These are phyloP conservation scores for Pestalotiopsis fici DNA, from an alignment of 2,329 filamentous ascomycete genomes.

Conservation along the genomic window DNA sequence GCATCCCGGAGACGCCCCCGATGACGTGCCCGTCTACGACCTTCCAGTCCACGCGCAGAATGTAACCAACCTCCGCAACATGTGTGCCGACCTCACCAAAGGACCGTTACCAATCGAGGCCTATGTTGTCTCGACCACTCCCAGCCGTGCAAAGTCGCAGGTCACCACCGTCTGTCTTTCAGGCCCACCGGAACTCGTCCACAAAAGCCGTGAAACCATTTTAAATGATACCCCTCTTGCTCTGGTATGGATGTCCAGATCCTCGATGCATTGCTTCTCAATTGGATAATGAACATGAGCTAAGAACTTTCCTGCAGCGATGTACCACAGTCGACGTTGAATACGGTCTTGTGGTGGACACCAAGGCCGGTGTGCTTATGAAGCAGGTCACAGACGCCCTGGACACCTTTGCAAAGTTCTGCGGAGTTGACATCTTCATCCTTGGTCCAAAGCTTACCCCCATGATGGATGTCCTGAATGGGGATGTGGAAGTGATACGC, in stretches of 20 bases:
- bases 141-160: conserved; percentile 68
- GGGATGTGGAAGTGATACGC: conserved; percentile 78
- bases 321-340: conserved; percentile 94
- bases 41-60: conserved; percentile 91
- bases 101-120: conserved; percentile 75
- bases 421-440: conserved; percentile 95
- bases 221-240: conserved; percentile 90
- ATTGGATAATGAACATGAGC: conserved; percentile 3
- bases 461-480: conserved; percentile 73
- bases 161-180: conserved; percentile 91
- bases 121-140: conserved; percentile 78
- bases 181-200: conserved; percentile 82
- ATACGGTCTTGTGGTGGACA: conserved; percentile 83
- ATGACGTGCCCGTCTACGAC: conserved; percentile 82
- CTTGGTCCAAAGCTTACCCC: conserved; percentile 86
- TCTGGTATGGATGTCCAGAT: conserved; percentile 64
- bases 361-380: conserved; percentile 66
- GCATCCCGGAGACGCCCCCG: conserved; percentile 82
- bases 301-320: conserved; percentile 56
- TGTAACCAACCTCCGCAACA: conserved; percentile 72
- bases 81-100: conserved; percentile 82
- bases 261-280: not conserved
- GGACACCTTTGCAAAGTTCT: conserved; percentile 83
- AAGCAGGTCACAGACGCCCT: conserved; percentile 79
- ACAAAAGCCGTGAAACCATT: conserved; percentile 86